Percentiles rank a stretch among this genome's conserved stretches.
These are phyloP conservation scores for Berberis vulgaris DNA, from an alignment of 164 flowering plant species.

Conservation along the genomic window DNA sequence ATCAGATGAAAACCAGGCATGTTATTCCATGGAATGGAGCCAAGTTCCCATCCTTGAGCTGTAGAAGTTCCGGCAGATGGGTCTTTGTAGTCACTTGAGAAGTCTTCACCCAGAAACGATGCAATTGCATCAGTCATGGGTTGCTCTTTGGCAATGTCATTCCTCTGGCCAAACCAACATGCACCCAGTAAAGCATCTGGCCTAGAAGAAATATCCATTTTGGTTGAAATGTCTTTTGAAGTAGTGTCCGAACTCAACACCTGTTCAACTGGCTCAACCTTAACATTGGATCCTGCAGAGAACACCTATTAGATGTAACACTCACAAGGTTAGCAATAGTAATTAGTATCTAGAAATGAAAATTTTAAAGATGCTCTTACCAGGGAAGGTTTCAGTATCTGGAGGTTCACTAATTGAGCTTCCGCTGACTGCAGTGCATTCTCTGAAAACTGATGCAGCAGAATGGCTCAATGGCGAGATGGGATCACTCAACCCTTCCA, in stretches of 20 bases:
- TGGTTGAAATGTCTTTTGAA: conserved; percentile 10
- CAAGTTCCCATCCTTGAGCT: conserved; percentile 32
- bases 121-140: conserved; percentile 31
- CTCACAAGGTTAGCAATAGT: neutral
- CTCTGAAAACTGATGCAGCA: conserved; percentile 46
- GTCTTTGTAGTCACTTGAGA: conserved; percentile 28
- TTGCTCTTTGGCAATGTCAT: conserved; percentile 26
- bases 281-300: conserved; percentile 35
- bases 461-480: conserved; percentile 60
- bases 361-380: conserved; percentile 22
- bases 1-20: conserved; percentile 53
- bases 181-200: conserved; percentile 48
- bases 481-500: conserved; percentile 41
- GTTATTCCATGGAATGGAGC: conserved; percentile 37
- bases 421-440: conserved; percentile 44
- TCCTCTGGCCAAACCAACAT: conserved; percentile 37
- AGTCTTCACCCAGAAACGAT: conserved; percentile 45
- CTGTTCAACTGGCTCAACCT: conserved; percentile 35
- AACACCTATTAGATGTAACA: neutral
- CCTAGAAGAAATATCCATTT: conserved; percentile 16
- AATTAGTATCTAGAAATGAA: neutral
- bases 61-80: conserved; percentile 19
- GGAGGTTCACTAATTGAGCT: conserved; percentile 39
- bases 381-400: conserved; percentile 25
- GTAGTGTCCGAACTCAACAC: conserved; percentile 17